Evolutionary conservation across 139 green algal species (phyloP).

Genomic region (Closterium sp.): DNA sequence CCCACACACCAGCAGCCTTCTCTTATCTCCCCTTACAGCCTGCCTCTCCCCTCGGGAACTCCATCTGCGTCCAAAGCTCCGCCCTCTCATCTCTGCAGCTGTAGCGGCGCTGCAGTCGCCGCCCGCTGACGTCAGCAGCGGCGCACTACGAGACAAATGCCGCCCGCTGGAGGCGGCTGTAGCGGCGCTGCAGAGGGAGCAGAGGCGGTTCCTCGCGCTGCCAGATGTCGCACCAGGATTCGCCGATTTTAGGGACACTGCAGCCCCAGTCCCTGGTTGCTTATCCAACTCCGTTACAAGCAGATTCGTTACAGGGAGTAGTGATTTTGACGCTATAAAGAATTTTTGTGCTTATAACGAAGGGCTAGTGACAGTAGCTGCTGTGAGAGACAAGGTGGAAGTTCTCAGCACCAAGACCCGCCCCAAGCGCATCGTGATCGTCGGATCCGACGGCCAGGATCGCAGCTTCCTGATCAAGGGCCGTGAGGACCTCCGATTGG

Average conservation of each 20-base stretch:
- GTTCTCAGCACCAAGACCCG: slow-evolving; percentile 77
- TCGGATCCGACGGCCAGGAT: slow-evolving; percentile 69
- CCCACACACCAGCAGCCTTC: background rate
- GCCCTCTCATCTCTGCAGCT: background rate
- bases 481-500: slow-evolving; percentile 80
- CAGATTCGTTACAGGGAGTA: background rate
- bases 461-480: slow-evolving; percentile 86
- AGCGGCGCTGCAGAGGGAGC: slow-evolving; percentile 6
- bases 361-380: slow-evolving; percentile 24
- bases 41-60: background rate
- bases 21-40: background rate
- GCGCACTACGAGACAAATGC: background rate
- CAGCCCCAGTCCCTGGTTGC: slow-evolving; percentile 26
- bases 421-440: slow-evolving; percentile 76
- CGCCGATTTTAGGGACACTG: background rate
- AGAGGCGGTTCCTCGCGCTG: slow-evolving; percentile 10
- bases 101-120: slow-evolving; percentile 6
- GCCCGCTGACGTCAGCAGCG: background rate
- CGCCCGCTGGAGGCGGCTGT: background rate
- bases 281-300: background rate
- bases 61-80: background rate
- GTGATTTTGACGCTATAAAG: background rate
- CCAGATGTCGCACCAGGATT: slow-evolving; percentile 15
- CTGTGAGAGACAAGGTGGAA: slow-evolving; percentile 21
- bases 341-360: background rate